Evolutionary conservation across 2,329 filamentous ascomycete genomes (phyloP).

Genomic region (Claviceps quebecensis): DNA sequence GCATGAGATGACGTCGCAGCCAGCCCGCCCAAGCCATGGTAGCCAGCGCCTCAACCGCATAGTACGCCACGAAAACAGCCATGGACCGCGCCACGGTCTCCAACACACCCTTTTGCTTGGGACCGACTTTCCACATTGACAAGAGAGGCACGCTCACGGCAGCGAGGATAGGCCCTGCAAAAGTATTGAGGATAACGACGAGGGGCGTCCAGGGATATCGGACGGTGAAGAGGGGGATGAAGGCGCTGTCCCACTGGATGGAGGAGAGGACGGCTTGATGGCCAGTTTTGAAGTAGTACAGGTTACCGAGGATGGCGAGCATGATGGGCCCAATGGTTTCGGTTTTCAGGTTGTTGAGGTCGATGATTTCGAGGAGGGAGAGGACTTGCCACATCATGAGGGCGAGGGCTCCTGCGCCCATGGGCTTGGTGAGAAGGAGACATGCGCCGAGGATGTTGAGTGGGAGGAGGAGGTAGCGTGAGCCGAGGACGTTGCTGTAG

Average conservation of each 20-base stretch:
- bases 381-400: constrained; percentile 82
- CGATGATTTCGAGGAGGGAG: constrained; percentile 53
- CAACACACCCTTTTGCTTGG: constrained; percentile 55
- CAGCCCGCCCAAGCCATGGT: constrained; percentile 86
- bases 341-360: constrained; percentile 45
- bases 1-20: constrained; percentile 83
- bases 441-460: constrained; percentile 65
- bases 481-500: constrained; percentile 85
- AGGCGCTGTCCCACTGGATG: constrained; percentile 93
- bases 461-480: constrained; percentile 74
- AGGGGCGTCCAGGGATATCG: constrained; percentile 83
- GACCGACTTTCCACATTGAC: constrained; percentile 77
- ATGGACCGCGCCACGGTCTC: constrained; percentile 57
- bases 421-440: constrained; percentile 78
- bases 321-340: constrained; percentile 71
- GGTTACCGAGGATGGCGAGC: constrained; percentile 77
- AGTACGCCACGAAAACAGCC: constrained; percentile 66
- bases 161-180: constrained; percentile 76
- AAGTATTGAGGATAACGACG: constrained; percentile 71
- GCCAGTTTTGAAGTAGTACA: constrained; percentile 95
- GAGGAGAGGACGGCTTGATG: constrained; percentile 78
- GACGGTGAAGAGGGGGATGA: constrained; percentile 72
- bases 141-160: constrained; percentile 67
- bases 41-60: constrained; percentile 67
- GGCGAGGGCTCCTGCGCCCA: constrained; percentile 75